Percentiles rank a stretch among this genome's conserved stretches.
These are phyloP conservation scores for Heliamphora pulchella DNA, from an alignment of 179 eudicot genomes.

Conservation along the genomic window DNA sequence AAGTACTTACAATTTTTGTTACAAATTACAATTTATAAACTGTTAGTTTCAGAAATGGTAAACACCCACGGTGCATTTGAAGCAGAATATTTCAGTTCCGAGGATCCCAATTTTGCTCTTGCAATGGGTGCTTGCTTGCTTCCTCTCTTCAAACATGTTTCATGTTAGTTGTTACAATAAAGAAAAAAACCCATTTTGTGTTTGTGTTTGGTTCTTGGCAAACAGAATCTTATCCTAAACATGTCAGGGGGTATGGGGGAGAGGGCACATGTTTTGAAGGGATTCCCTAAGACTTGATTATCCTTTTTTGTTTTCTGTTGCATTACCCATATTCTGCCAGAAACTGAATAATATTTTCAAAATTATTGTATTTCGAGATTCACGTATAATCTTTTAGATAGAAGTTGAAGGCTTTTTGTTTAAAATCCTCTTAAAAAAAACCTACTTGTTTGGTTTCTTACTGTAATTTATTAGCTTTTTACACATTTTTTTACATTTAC, in stretches of 20 bases:
- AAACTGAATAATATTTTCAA: background rate
- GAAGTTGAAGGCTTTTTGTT: too few relatives aligned
- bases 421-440: too few relatives aligned
- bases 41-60: too few relatives aligned
- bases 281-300: conserved; percentile 4
- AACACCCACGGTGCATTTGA: too few relatives aligned
- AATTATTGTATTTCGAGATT: too few relatives aligned
- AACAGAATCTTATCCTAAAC: conserved; percentile 29
- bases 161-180: conserved; percentile 1
- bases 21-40: too few relatives aligned
- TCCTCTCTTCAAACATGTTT: conserved; percentile 31
- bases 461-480: too few relatives aligned
- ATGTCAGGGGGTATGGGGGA: conserved; percentile 30
- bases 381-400: too few relatives aligned
- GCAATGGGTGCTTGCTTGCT: conserved; percentile 11
- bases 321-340: conserved; percentile 15
- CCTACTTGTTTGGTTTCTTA: too few relatives aligned
- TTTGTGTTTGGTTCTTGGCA: conserved; percentile 10
- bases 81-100: too few relatives aligned
- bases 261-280: conserved; percentile 19
- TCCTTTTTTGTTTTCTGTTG: conserved; percentile 15
- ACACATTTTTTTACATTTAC: too few relatives aligned
- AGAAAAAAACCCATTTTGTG: conserved; percentile 19
- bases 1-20: too few relatives aligned
- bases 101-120: background rate